A percentile compares a stretch with the other conserved stretches of the same genome.
phyloP scores from a whole-genome alignment of 108 stramenopile species.

The Cylindrotheca closterium region DNA sequence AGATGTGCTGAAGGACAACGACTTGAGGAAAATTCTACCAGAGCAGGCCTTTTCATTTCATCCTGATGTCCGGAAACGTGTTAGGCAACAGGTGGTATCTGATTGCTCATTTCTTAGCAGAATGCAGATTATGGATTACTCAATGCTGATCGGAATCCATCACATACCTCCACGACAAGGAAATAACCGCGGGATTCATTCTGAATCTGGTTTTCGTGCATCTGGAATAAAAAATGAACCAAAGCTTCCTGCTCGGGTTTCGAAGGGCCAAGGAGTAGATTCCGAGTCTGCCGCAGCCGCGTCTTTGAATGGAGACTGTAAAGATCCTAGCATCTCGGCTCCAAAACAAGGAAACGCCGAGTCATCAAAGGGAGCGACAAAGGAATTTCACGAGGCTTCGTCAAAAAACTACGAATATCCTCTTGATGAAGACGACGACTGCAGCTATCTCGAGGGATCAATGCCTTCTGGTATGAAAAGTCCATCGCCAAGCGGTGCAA shows the following conservation, averaged over 20 bases:
- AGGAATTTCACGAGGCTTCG: slow-evolving; percentile 69
- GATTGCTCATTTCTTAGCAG: slow-evolving; percentile 80
- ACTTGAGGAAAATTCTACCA: slow-evolving; percentile 59
- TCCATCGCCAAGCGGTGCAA: slow-evolving; percentile 6
- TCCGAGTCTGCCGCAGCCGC: slow-evolving; percentile 1
- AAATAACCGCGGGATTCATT: slow-evolving; percentile 11
- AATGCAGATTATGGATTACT: slow-evolving; percentile 96
- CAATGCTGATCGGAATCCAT: slow-evolving; percentile 90
- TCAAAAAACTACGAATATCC: slow-evolving; percentile 26
- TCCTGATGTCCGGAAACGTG: slow-evolving; percentile 42
- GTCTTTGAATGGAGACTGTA: neutral
- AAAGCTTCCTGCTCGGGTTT: slow-evolving; percentile 9
- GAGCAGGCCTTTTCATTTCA: slow-evolving; percentile 63
- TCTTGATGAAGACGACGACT: slow-evolving; percentile 76
- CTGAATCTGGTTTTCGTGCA: slow-evolving; percentile 29
- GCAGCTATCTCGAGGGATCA: slow-evolving; percentile 74
- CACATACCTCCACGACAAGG: slow-evolving; percentile 56
- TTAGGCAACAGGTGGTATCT: slow-evolving; percentile 66
- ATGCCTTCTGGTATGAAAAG: slow-evolving; percentile 15
- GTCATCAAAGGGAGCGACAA: slow-evolving; percentile 7
- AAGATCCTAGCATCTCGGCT: neutral
- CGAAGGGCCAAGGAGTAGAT: slow-evolving; percentile 3
- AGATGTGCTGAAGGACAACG: slow-evolving; percentile 91
- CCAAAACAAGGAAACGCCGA: neutral
- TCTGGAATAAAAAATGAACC: slow-evolving; percentile 8